phyloP scores from a whole-genome alignment of 2,329 filamentous ascomycete genomes.

The Harringtonia aguacate region DNA sequence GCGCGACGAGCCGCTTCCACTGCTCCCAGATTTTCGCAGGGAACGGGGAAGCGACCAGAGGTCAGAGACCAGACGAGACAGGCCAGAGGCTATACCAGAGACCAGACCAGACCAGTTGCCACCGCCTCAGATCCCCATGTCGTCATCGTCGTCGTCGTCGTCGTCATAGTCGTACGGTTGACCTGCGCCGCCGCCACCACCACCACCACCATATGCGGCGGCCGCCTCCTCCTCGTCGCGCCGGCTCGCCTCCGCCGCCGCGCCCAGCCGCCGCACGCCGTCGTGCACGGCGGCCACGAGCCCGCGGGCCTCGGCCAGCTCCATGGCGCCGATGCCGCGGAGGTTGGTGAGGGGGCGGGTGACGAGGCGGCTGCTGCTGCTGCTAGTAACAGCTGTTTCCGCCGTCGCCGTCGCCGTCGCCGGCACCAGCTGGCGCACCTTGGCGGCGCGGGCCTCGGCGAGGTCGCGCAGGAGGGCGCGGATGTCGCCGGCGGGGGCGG shows the following conservation, averaged over 20 bases:
- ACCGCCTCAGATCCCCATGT: too few species aligned
- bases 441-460: conserved; percentile 79
- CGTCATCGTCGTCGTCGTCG: too few species aligned
- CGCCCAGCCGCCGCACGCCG: conserved; percentile 72
- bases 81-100: too few species aligned
- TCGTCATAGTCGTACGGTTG: too few species aligned
- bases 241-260: conserved; percentile 47
- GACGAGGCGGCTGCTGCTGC: conserved; percentile 36
- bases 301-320: conserved; percentile 74
- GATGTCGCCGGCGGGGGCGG: conserved; percentile 56
- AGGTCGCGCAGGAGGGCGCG: conserved; percentile 69
- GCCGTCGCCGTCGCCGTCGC: conserved; percentile 19
- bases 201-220: conserved; percentile 20
- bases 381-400: conserved; percentile 19
- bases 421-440: conserved; percentile 59
- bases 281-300: conserved; percentile 84
- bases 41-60: too few species aligned
- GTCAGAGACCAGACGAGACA: too few species aligned
- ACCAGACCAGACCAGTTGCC: too few species aligned
- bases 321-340: conserved; percentile 80
- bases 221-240: conserved; percentile 57
- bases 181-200: conserved; percentile 59
- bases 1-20: too few species aligned
- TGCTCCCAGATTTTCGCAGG: too few species aligned
- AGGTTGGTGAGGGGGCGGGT: conserved; percentile 42